Evolutionary conservation across 2,329 filamentous ascomycete genomes (phyloP), one percentile per base, ranked within the genome.

Genomic region (Cytospora piceae): DNA sequence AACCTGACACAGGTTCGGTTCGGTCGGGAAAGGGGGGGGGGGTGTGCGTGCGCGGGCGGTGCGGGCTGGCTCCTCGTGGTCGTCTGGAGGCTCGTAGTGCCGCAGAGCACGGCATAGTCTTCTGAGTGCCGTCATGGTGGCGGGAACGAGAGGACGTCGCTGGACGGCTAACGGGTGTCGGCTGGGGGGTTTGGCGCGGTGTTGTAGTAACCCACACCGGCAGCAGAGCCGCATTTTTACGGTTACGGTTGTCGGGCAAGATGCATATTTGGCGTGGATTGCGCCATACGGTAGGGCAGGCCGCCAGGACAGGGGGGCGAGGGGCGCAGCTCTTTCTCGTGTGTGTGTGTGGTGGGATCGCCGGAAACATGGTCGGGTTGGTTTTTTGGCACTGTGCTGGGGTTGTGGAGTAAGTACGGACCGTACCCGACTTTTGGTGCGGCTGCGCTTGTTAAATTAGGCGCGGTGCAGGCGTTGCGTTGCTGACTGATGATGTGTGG

Each of bases 91-190:
- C 51, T 55, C 59, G 59, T 62, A 34, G 49, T 62, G 46, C 51
- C 31, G 46, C 42, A n/a, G 53, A 29, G 27, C 27, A n/a, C 39
- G 39, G 39, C 39, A 20, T 37, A 2, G 34, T 20, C 11, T 42
- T 15, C 5, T 42, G 17, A 1, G 8, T 42, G 39, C 39, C 39
- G 39, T 42, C 20, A n/a, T 17, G 55, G 55, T 51, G 61, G 52
- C 61, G 61, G 61, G 32, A 67, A 61, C 9, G 66, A 65, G 58
- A 67, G 66, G 66, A 67, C 63, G 66, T 67, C 66, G 66, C 62
- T 46, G 58, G 58, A 59, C 62, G 55, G 65, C 53, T 58, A 46
- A 58, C 64, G 60, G 64, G 56, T 64, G 57, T 58, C 61, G 59
- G 59, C 20, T 20, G n/a, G 14, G 34, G 27, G 27, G 20, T 46